Base-by-base conservation (phyloP, 768 basidiomycete species). In the Asterophora parasitica region DNA sequence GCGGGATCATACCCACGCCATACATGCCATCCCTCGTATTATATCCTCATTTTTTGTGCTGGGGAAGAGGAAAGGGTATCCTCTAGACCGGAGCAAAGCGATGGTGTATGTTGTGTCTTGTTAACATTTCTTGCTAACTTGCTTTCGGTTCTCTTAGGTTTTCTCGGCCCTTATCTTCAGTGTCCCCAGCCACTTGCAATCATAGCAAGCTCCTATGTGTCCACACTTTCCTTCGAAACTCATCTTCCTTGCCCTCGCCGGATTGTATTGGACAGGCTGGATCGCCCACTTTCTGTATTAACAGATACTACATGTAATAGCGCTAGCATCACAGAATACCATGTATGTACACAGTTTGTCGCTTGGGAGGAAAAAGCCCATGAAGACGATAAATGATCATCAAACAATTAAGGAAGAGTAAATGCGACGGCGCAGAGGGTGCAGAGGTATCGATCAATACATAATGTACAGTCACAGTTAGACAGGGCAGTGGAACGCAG, bases 91-190 rank as follows among this genome's bases (percentile, higher is more conserved):
- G n/a, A n/a, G n/a, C n/a, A n/a, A n/a, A n/a, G n/a, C n/a, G n/a
- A n/a, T n/a, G n/a, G n/a, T n/a, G n/a, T n/a, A n/a, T n/a, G n/a
- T n/a, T n/a, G n/a, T n/a, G n/a, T n/a, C n/a, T n/a, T n/a, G n/a
- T 31, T 10, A 20, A 19, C 36, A 10, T 40, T 27, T 28, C 23
- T 28, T 28, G 23, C 34, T 39, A 7, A 32, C 20, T 34, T 12
- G 23, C n/a, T 26, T 35, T 23, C 35, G 7, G 2, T 8, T 33
- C 16, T 27, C 30, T 7, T n/a, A 64, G 61, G 26, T 48, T 6
- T 61, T 58, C 40, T 52, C 58, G 7, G 61, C 60, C 12, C 50
- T 64, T 8, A 34, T 59, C 7, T 49, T 64, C 32, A 37, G 59
- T 9, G 52, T 62, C 20, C 62, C 61, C 20, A 49, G 61, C 41